Evolutionary conservation across 75 land plant genomes (phyloP), one percentile per base, ranked within the genome.

Genomic region (Pinus albicaulis): DNA sequence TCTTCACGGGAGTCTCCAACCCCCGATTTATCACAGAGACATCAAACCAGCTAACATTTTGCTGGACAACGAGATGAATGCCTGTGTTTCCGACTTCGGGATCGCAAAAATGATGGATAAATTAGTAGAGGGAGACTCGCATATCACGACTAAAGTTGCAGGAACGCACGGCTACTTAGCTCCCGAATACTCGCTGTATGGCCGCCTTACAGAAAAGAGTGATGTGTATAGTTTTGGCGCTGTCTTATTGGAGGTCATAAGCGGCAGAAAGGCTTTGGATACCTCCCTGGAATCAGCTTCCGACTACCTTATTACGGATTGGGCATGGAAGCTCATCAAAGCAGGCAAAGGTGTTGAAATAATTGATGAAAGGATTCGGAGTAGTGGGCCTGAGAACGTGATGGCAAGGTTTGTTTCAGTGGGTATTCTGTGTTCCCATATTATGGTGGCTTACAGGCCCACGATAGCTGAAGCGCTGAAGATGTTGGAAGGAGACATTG

Each of bases 341-440:
- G 81, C 53, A 5, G 76, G 71, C 11, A 60, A 60, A 24, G 13
- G 2, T 2, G 0, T 24, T 23, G 14, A 60, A 60, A 28, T 59
- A 11, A 25, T 59, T 0, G 62, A 59, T 22, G 11, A 11, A 23
- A 59, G 62, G 24, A 61, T 61, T 2, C 3, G 10, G 23, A 12
- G 23, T 7, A 23, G 62, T 61, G 64, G 7, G 3, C 12, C 10
- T 2, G 31, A 13, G 31, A 61, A 24, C 11, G 8, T 15, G 3
- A 61, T 61, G 31, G 64, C 24, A 14, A 60, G 80, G 17, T 82
- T 74, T 28, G 80, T 82, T 68, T 53, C 73, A 56, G 84, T 82
- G 61, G 84, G 84, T 0, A 74, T 82, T 34, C 77, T 82, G 55
- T 82, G 84, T 41, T 76, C 84, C 19, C 84, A 82, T 59, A 17